A percentile compares a stretch with the other conserved stretches of the same genome.
Conservation (phyloP, 768 basidiomycete genomes). For the Galerina sulciceps region DNA sequence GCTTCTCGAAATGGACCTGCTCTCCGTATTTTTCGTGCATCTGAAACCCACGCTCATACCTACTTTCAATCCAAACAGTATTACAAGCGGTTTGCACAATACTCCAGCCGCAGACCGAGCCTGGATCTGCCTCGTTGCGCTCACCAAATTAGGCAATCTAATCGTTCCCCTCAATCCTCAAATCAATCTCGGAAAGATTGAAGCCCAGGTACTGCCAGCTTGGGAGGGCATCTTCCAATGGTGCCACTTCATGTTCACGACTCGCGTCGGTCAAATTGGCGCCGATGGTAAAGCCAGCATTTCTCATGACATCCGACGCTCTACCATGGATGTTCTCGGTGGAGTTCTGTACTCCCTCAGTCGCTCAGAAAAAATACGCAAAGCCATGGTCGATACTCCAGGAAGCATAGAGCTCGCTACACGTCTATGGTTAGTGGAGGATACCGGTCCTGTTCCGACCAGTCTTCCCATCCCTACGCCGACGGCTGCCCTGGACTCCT, state of each 20-base stretch:
- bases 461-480: conserved; percentile 27
- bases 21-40: conserved; percentile 34
- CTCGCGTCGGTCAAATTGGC: conserved; percentile 21
- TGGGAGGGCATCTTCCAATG: conserved; percentile 43
- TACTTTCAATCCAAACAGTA: conserved; percentile 4
- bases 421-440: conserved; percentile 36
- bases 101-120: conserved; percentile 29
- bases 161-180: conserved; percentile 10
- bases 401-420: conserved; percentile 39
- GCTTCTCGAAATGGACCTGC: conserved; percentile 23
- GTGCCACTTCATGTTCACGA: conserved; percentile 35
- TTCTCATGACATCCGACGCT: conserved; percentile 11
- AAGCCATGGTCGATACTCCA: conserved; percentile 31
- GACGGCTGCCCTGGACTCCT: conserved; percentile 33
- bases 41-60: conserved; percentile 25
- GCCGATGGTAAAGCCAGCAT: not conserved
- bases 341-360: conserved; percentile 31
- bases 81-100: conserved; percentile 12
- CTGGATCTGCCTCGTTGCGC: conserved; percentile 35
- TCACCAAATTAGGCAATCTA: conserved; percentile 32
- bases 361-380: conserved; percentile 29
- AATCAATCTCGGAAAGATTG: conserved; percentile 20
- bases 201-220: conserved; percentile 24
- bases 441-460: conserved; percentile 21
- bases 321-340: conserved; percentile 32